Evolutionary conservation across 2,329 filamentous ascomycete species (phyloP), one percentile per base, ranked within the genome.

Genomic region (Cordyceps pruinosa): DNA sequence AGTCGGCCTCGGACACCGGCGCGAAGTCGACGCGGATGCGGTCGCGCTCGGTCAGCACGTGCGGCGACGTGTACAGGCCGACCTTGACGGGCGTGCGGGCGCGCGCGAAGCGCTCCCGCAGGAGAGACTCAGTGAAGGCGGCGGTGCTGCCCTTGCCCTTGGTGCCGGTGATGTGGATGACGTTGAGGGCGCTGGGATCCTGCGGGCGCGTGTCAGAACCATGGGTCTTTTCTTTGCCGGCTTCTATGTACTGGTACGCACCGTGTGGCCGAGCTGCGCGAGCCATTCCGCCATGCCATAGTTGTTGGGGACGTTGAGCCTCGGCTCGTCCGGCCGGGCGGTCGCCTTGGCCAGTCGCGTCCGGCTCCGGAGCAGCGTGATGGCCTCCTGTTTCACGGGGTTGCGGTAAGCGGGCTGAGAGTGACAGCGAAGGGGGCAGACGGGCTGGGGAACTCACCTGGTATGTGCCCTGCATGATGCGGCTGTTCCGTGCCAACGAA

Each of bases 131-230:
- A 23, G 71, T 66, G 53, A 77, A 80, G 3, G 76, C 77, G 59
- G 76, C 79, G 0, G 77, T 80, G 57, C 72, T 77, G 5, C 79
- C 79, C 69, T 82, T 82, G 1, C 79, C 79, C 65, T 82, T 82
- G 0, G 78, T 82, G 0, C 79, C 79, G 21, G 77, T 70, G 37
- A 82, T 70, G 63, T 81, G 77, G 41, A 82, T 66, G 19, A 81
- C 68, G 46, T 78, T 79, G 7, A 80, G 62, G 3, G 30, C 23
- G 15, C 25, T 17, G n/a, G 25, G 44, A 23, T 47, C 15, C 52
- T 55, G 44, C 32, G 9, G 46, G 30, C n/a, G n/a, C n/a, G n/a
- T 17, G 28, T 32, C 17, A 19, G 37, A 3, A 7, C 13, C 7
- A 6, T 4, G 7, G 37, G n/a, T 21, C 28, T 32, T 4, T 39